A percentile compares a stretch with the other conserved stretches of the same genome.
phyloP scores from a whole-genome alignment of 106 monocot genomes.

The Phalaenopsis aphrodite region DNA sequence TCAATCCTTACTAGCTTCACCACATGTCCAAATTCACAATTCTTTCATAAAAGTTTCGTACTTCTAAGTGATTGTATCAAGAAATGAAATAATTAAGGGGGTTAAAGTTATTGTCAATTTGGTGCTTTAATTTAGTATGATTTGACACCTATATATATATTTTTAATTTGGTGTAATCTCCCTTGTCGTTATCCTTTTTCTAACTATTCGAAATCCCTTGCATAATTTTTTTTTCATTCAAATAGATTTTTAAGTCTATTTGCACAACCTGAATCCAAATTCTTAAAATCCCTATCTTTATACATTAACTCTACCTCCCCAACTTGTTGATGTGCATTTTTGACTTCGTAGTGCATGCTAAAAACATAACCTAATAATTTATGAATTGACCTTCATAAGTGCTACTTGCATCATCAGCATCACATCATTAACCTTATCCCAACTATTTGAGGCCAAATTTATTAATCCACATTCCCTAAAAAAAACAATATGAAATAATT shows the following conservation, averaged over 20 bases:
- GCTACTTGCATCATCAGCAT: neutral
- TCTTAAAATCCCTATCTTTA: neutral
- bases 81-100: neutral
- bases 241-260: neutral
- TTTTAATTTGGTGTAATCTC: neutral
- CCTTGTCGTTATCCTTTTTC: neutral
- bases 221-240: too few species aligned
- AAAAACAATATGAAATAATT: neutral
- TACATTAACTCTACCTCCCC: neutral
- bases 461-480: neutral
- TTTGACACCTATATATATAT: neutral
- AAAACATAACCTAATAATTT: neutral
- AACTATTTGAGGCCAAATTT: neutral
- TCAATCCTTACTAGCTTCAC: neutral
- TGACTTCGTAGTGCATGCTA: neutral
- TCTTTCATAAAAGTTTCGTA: neutral
- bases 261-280: neutral
- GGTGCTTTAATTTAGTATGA: neutral
- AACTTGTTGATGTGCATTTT: neutral
- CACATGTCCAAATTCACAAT: neutral
- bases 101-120: neutral
- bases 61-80: neutral
- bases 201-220: neutral
- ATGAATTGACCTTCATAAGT: neutral
- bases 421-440: neutral